Evolutionary conservation across 2,329 filamentous ascomycete species (phyloP), one percentile per base, ranked within the genome.

Genomic region (Verticillium nubilum): DNA sequence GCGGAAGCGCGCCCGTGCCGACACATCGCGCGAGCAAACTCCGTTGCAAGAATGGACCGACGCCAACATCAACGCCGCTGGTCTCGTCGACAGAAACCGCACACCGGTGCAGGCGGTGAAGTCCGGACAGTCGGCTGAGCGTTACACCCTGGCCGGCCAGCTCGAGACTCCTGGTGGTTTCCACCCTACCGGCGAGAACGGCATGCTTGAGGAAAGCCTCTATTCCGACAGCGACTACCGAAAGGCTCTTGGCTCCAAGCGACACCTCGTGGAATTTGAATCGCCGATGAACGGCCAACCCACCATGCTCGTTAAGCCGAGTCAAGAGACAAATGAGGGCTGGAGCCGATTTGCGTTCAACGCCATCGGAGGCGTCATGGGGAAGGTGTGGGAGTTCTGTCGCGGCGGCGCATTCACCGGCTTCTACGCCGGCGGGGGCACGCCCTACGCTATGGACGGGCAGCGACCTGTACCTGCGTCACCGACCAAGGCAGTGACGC

Each of bases 381-480:
- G 91, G 19, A 94, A 88, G 68, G 86, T 96, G 0, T 92, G 91
- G 83, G 85, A 92, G 65, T 95, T 97, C 67, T 97, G 93, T 76
- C 90, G 80, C 71, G 76, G 78, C 0, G 85, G 82, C 9, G 85
- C 89, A 0, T 96, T 97, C 68, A 83, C 84, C 58, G 93, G 93
- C 0, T 97, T 97, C 72, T 87, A 93, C 62, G 92, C 93, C 13
- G 94, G 93, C 7, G 91, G 89, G 3, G 94, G 93, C 9, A 80
- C 79, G 61, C 86, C 86, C 27, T 96, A 93, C 68, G 77, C 82
- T 6, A 76, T 91, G 65, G 60, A 63, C 27, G 62, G 62, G 13
- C 62, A 50, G 52, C 59, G 12, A 17, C 31, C 47, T 28, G n/a
- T n/a, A 23, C 42, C 42, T 10, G 42, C 42, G 3, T 47, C 42